A percentile compares a stretch with the other conserved stretches of the same genome.
These are phyloP conservation scores for Metschnikowia proteae DNA, from an alignment of 805 yeast genomes.

Conservation along the genomic window DNA sequence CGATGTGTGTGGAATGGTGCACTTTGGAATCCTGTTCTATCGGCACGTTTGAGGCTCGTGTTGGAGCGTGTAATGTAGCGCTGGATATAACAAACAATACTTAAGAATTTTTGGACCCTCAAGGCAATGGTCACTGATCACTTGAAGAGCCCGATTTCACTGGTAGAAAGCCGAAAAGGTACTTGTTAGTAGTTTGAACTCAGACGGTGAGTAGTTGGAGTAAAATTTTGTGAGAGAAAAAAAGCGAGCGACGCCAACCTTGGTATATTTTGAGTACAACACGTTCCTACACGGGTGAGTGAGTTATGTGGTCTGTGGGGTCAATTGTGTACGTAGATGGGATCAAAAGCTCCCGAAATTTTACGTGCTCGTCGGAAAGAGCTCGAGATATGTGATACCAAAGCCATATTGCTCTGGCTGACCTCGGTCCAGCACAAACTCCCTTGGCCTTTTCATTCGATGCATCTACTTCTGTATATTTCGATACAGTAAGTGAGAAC, in stretches of 20 bases:
- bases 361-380: neutral
- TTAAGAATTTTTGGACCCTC: no score
- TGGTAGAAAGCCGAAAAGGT: neutral
- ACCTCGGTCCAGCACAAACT: neutral
- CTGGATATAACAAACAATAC: neutral
- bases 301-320: neutral
- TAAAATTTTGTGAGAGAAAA: constrained; percentile 8
- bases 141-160: neutral
- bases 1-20: neutral
- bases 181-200: neutral
- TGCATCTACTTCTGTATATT: no score
- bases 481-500: neutral
- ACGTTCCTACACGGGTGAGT: constrained; percentile 13
- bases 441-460: neutral
- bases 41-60: neutral
- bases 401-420: neutral
- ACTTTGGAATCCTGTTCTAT: neutral
- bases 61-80: neutral
- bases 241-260: constrained; percentile 19
- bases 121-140: neutral
- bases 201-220: neutral
- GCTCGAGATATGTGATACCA: neutral
- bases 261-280: constrained; percentile 17
- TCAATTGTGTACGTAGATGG: constrained; percentile 1
- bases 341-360: neutral